Percentiles rank a stretch among this genome's conserved stretches.
Evolutionary conservation across 305 asterid species (phyloP).

Genomic region (Rubia tinctorum): DNA sequence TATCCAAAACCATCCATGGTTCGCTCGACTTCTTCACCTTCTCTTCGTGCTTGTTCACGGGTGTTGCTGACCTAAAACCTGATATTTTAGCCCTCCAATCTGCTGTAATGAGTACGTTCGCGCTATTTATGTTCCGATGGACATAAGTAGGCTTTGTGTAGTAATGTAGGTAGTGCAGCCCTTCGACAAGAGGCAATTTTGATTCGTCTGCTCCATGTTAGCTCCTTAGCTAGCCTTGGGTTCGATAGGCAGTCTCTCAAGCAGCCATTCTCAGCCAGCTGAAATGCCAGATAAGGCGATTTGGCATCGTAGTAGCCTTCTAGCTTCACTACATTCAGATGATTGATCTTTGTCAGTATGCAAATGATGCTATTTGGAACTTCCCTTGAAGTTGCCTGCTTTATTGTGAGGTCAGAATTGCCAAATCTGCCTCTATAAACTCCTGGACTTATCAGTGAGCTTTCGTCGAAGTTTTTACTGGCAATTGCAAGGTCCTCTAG

Average conservation of each 20-base stretch:
- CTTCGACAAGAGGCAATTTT: conserved; percentile 25
- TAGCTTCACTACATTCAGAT: conserved; percentile 23
- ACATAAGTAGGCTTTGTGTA: conserved; percentile 27
- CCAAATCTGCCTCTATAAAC: conserved; percentile 22
- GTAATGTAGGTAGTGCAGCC: conserved; percentile 28
- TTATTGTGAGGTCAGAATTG: conserved; percentile 10
- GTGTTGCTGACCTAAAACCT: conserved; percentile 20
- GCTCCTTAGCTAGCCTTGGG: conserved; percentile 14
- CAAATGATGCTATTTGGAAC: conserved; percentile 15
- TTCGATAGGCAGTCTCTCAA: conserved; percentile 20
- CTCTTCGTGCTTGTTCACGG: conserved; percentile 9
- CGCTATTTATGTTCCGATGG: conserved; percentile 24
- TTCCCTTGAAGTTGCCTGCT: conserved; percentile 21
- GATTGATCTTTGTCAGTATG: conserved; percentile 27
- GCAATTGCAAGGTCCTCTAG: conserved; percentile 22
- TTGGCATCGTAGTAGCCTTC: conserved; percentile 21
- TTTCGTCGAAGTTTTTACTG: conserved; percentile 17
- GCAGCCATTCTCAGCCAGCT: conserved; percentile 22
- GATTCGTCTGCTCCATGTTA: conserved; percentile 21
- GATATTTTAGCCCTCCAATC: conserved; percentile 28
- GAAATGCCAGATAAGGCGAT: conserved; percentile 19
- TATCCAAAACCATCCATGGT: background rate
- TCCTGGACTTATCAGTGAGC: conserved; percentile 4
- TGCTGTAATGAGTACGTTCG: conserved; percentile 14
- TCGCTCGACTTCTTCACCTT: background rate